Percentiles rank a stretch among this genome's conserved stretches.
Conservation (phyloP, 2,329 filamentous ascomycete species). For the Epichloe sylvatica region DNA sequence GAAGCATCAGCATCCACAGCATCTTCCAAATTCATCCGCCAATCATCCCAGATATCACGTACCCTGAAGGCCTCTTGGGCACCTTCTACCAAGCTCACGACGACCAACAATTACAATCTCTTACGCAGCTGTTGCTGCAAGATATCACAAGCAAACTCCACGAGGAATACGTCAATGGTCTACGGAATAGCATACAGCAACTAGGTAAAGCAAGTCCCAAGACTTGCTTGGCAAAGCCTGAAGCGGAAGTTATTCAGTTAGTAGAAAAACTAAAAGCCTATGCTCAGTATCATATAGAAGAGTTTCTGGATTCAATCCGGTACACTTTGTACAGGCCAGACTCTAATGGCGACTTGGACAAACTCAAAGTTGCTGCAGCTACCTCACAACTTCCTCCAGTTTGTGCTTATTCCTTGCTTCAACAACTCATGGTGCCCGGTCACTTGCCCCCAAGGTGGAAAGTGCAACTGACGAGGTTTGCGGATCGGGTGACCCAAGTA, state of each 20-base stretch:
- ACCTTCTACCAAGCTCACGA: background rate
- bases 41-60: background rate
- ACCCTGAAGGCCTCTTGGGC: background rate
- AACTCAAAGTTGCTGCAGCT: background rate
- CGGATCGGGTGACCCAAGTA: background rate
- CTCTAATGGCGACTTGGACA: background rate
- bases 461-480: slow-evolving; percentile 11
- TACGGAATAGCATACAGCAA: background rate
- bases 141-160: background rate
- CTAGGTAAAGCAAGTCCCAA: background rate
- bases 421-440: background rate
- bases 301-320: background rate
- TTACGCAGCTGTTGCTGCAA: background rate
- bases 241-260: background rate
- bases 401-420: slow-evolving; percentile 13
- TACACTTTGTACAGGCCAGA: background rate
- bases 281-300: background rate
- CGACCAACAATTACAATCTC: background rate
- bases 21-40: background rate
- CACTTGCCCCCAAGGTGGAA: background rate
- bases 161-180: background rate
- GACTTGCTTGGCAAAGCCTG: background rate
- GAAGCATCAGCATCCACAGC: background rate
- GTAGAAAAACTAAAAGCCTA: background rate
- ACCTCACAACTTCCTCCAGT: background rate